Base-by-base conservation (phyloP, 495 filamentous ascomycete species). In the Penicillium silybi region DNA sequence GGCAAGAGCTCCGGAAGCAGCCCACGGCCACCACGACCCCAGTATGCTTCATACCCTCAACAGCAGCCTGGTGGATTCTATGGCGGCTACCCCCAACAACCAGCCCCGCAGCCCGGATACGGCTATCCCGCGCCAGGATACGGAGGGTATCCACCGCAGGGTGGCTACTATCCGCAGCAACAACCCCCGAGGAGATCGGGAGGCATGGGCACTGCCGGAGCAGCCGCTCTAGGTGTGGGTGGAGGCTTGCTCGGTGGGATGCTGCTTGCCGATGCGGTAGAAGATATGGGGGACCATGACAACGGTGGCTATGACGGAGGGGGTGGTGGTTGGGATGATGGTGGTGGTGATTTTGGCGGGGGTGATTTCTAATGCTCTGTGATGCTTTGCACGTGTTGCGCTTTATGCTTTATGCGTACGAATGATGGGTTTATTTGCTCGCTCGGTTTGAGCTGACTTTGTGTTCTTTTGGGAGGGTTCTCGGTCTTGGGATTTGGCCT, bases 201-300 rank as follows among this genome's bases (percentile, higher is more conserved):
- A 38, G 84, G 85, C 0, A 76, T 89, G 74, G 88, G 86, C 18
- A 73, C 73, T 39, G 81, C 74, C 1, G 87, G 87, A 41, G 87
- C 80, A 22, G 87, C 85, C 8, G 89, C 88, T 16, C 67, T 92
- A 52, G 89, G 89, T 65, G 61, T 89, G 8, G 89, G 88, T 41
- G 89, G 84, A 48, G 89, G 89, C 47, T 53, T 95, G 59, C 37
- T 92, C 3, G 89, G 88, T 52, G 89, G 88, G 10, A 70, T 75
- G 56, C 42, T 92, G 62, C 61, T 95, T 37, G 85, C 77, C 3
- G 78, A 87, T 60, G 84, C 81, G 9, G 71, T 89, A 41, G 64
- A 83, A 40, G 84, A 85, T 39, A 42, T 63, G 23, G 61, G 44
- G 16, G 61, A 61, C 51, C 58, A 77, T 57, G 69, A 77, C 18